Evolutionary conservation across 1,284 basidiomycete species (phyloP).

Genomic region (Ustilago crameri): DNA sequence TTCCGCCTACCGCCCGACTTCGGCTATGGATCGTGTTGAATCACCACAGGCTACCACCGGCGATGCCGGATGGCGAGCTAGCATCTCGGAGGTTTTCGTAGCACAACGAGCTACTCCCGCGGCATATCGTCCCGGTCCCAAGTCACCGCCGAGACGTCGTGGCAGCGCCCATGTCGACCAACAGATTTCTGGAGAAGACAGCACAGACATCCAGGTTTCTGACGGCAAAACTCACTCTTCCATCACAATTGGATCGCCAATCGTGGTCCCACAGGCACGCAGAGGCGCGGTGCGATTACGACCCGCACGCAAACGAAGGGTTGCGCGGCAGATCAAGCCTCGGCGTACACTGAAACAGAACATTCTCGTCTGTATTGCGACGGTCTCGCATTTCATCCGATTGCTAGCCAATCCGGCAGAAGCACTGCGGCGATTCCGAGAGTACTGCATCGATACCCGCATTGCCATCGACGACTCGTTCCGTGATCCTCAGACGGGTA

Average conservation of each 20-base stretch:
- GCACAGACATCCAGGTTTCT: constrained; percentile 37
- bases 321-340: constrained; percentile 22
- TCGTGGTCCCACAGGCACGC: constrained; percentile 59
- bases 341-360: constrained; percentile 29
- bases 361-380: constrained; percentile 19
- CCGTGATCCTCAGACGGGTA: constrained; percentile 58
- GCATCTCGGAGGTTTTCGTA: constrained; percentile 27
- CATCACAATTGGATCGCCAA: constrained; percentile 53
- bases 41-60: constrained; percentile 19
- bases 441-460: constrained; percentile 42
- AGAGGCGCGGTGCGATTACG: constrained; percentile 49
- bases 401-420: constrained; percentile 43
- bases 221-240: constrained; percentile 38
- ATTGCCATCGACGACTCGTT: constrained; percentile 60
- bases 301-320: constrained; percentile 22
- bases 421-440: constrained; percentile 26
- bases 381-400: constrained; percentile 20
- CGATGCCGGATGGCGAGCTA: constrained; percentile 29
- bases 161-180: constrained; percentile 27
- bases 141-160: constrained; percentile 25
- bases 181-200: constrained; percentile 31
- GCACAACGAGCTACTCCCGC: constrained; percentile 44
- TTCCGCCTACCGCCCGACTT: constrained; percentile 15
- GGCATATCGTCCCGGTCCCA: constrained; percentile 51
- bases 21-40: constrained; percentile 19